Percentiles rank a stretch among this genome's conserved stretches.
Evolutionary conservation across 2,329 filamentous ascomycete species (phyloP).

Genomic region (Sordariomycetes sp.): DNA sequence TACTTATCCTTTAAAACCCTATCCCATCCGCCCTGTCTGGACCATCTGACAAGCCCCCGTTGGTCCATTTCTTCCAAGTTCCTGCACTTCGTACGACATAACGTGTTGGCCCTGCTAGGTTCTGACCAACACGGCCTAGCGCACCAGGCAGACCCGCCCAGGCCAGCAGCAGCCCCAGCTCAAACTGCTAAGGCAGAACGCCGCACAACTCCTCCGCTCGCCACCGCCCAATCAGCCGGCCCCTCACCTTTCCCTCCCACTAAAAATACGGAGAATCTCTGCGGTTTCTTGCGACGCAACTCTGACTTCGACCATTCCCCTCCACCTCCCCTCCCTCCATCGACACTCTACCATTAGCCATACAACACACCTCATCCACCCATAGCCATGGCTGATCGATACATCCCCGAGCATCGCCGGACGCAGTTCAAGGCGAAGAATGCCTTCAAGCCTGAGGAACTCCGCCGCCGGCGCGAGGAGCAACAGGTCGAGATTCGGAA

Average conservation of each 20-base stretch:
- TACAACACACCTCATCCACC: not conserved
- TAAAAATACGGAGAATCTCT: not conserved
- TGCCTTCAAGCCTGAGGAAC: conserved; percentile 97
- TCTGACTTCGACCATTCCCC: not conserved
- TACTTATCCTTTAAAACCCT: not conserved
- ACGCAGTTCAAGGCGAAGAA: conserved; percentile 99
- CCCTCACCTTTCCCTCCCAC: not conserved
- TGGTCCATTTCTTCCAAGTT: too few species aligned
- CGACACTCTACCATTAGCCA: not conserved
- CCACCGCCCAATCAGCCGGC: conserved; percentile 3
- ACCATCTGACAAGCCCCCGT: not conserved
- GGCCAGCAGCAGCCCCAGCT: not conserved
- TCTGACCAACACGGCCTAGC: not conserved
- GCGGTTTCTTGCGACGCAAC: not conserved
- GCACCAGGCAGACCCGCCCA: not conserved
- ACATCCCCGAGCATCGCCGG: conserved; percentile 98
- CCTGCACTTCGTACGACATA: too few species aligned
- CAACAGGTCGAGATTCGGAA: conserved; percentile 99
- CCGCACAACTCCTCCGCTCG: not conserved
- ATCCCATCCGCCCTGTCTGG: too few species aligned
- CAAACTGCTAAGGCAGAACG: not conserved
- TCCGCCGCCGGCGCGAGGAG: conserved; percentile 95
- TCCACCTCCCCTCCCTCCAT: not conserved
- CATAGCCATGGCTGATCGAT: conserved; percentile 84
- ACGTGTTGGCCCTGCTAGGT: not conserved